Evolutionary conservation across 495 filamentous ascomycete species (phyloP).

Genomic region (Hypoxylon fragiforme): DNA sequence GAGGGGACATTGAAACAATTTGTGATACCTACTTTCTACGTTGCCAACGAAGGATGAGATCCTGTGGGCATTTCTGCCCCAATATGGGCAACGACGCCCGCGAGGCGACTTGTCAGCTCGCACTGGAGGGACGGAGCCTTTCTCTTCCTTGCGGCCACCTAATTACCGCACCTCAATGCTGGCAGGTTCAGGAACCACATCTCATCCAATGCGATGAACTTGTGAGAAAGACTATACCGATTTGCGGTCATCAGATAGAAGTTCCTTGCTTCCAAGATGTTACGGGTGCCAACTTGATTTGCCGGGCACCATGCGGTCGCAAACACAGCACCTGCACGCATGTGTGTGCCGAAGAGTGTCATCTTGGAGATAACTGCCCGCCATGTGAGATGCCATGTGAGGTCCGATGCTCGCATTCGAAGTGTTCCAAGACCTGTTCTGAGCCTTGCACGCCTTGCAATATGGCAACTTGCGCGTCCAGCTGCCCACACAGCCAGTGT

Average conservation of each 20-base stretch:
- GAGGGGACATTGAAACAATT: too few species aligned
- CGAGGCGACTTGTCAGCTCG: constrained; percentile 46
- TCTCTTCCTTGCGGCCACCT: constrained; percentile 64
- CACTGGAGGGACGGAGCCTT: constrained; percentile 41
- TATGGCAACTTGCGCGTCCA: constrained; percentile 53
- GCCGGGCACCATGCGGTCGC: constrained; percentile 58
- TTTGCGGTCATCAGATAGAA: constrained; percentile 57
- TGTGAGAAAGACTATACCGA: constrained; percentile 50
- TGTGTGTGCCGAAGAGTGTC: constrained; percentile 56
- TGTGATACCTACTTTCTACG: too few species aligned
- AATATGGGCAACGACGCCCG: constrained; percentile 35
- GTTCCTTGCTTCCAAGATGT: constrained; percentile 57
- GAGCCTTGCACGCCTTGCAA: constrained; percentile 69
- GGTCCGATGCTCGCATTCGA: constrained; percentile 61
- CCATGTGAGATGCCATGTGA: constrained; percentile 61
- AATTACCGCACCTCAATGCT: constrained; percentile 54
- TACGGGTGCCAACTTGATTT: constrained; percentile 41
- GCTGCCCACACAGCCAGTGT: constrained; percentile 59
- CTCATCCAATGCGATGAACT: constrained; percentile 36
- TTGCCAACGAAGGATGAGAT: constrained; percentile 15
- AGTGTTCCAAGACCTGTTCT: constrained; percentile 57
- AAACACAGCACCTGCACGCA: constrained; percentile 62
- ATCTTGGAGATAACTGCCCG: constrained; percentile 53
- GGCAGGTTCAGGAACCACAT: constrained; percentile 29
- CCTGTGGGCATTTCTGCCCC: not conserved